Percentiles rank a stretch among this genome's conserved stretches.
phyloP scores from a whole-genome alignment of 768 basidiomycete species.

The Suillus bovinus region DNA sequence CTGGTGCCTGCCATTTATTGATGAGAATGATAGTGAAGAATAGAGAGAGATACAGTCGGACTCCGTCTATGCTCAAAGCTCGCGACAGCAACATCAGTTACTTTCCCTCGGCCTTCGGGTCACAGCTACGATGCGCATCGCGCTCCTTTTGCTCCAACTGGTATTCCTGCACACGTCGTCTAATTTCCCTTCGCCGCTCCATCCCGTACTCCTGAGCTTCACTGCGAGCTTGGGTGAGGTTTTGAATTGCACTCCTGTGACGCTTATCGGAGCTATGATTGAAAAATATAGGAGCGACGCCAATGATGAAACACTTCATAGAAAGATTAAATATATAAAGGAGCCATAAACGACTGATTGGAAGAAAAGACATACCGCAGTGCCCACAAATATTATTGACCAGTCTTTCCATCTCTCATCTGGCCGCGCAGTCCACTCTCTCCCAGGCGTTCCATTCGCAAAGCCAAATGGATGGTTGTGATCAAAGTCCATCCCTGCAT shows the following conservation, averaged over 20 bases:
- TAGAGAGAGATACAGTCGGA: neutral
- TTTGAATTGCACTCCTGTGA: conserved; percentile 54
- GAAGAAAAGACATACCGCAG: conserved; percentile 41
- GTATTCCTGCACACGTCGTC: conserved; percentile 44
- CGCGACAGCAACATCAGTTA: neutral
- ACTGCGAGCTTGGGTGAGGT: conserved; percentile 57
- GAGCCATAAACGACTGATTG: neutral
- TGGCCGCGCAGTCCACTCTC: conserved; percentile 33
- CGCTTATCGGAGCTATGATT: conserved; percentile 37
- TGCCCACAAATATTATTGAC: conserved; percentile 46
- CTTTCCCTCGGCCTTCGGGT: neutral
- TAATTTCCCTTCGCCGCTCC: conserved; percentile 52
- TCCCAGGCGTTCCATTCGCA: conserved; percentile 9
- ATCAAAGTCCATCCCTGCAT: conserved; percentile 26
- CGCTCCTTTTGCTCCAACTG: conserved; percentile 4
- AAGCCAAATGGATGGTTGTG: conserved; percentile 27
- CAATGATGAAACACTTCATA: conserved; percentile 43
- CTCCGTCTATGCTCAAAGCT: neutral
- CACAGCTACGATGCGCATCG: neutral
- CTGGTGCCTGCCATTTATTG: neutral
- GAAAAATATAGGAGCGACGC: conserved; percentile 45
- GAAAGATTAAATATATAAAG: neutral
- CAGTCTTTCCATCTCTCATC: conserved; percentile 55
- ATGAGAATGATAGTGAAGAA: neutral
- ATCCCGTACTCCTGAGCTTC: conserved; percentile 59